Conservation (phyloP, 2,329 filamentous ascomycete genomes). For the Penicillium vulpinum region DNA sequence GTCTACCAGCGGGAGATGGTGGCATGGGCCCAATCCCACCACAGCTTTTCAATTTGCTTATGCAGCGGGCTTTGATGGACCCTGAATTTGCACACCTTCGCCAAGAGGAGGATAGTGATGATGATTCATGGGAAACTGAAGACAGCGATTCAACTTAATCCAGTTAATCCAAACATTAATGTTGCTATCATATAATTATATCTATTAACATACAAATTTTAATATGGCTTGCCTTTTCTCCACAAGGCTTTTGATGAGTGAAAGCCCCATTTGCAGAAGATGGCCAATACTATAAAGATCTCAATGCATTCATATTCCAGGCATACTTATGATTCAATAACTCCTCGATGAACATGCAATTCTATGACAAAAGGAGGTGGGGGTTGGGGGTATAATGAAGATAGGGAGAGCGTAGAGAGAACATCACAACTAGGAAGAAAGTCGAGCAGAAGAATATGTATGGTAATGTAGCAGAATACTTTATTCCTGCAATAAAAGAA, state of each 20-base stretch:
- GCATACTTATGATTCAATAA: background rate
- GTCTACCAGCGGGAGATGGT: background rate
- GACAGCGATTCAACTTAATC: background rate
- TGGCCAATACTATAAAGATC: background rate
- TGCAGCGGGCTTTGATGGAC: slow-evolving; percentile 9
- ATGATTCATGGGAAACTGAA: background rate
- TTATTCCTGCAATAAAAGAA: slow-evolving; percentile 40
- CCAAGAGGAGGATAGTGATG: background rate
- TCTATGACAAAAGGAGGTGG: slow-evolving; percentile 5
- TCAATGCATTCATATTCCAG: background rate
- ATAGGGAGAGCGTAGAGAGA: slow-evolving; percentile 1
- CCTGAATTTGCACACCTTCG: slow-evolving; percentile 9
- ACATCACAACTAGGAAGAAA: slow-evolving; percentile 1
- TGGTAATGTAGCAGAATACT: background rate
- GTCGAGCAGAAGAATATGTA: background rate
- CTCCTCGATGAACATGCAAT: slow-evolving; percentile 3
- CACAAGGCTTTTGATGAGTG: too few relatives aligned
- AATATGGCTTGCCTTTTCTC: background rate
- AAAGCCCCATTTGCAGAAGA: background rate
- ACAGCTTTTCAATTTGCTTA: background rate
- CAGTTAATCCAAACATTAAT: background rate
- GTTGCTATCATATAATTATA: background rate
- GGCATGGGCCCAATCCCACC: background rate
- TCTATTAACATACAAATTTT: background rate
- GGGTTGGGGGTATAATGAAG: slow-evolving; percentile 14